These are phyloP conservation scores for Akebia trifoliata DNA, from an alignment of 164 flowering plant genomes.

Conservation along the genomic window DNA sequence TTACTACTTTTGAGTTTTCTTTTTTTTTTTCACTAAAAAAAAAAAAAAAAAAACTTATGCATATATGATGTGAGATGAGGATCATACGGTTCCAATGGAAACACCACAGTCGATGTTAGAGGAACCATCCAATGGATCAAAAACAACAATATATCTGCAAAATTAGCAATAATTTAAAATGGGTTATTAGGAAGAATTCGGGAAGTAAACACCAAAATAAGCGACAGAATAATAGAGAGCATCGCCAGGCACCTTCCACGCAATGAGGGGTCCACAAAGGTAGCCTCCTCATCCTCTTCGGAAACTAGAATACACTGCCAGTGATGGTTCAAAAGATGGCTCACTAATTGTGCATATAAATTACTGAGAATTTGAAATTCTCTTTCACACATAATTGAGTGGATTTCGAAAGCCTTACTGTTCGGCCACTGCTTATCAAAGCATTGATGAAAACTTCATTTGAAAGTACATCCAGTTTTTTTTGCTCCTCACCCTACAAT, in stretches of 20 bases:
- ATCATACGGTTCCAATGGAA: conserved; percentile 94
- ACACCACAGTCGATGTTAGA: conserved; percentile 99
- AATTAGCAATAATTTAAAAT: conserved; percentile 8
- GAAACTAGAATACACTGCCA: conserved; percentile 88
- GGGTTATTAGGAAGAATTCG: background rate
- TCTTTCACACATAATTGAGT: background rate
- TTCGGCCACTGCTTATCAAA: conserved; percentile 87
- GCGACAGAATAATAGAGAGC: conserved; percentile 7
- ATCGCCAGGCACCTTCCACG: conserved; percentile 68
- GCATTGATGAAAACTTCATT: conserved; percentile 96
- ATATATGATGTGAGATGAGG: conserved; percentile 4
- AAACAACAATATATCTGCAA: conserved; percentile 76
- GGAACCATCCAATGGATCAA: conserved; percentile 98
- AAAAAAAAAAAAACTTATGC: conserved; percentile 2
- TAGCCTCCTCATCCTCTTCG: conserved; percentile 98
- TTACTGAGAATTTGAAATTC: background rate
- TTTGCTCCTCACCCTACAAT: conserved; percentile 93
- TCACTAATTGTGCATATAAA: background rate
- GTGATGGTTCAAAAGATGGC: conserved; percentile 12
- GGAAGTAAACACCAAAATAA: background rate
- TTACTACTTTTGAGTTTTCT: too few relatives aligned
- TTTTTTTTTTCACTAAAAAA: too few relatives aligned
- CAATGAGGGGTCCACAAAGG: conserved; percentile 64
- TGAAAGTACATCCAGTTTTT: conserved; percentile 94
- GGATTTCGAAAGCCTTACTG: conserved; percentile 49